phyloP scores from a whole-genome alignment of 2,329 filamentous ascomycete species.

The Aspergillus chevalieri region DNA sequence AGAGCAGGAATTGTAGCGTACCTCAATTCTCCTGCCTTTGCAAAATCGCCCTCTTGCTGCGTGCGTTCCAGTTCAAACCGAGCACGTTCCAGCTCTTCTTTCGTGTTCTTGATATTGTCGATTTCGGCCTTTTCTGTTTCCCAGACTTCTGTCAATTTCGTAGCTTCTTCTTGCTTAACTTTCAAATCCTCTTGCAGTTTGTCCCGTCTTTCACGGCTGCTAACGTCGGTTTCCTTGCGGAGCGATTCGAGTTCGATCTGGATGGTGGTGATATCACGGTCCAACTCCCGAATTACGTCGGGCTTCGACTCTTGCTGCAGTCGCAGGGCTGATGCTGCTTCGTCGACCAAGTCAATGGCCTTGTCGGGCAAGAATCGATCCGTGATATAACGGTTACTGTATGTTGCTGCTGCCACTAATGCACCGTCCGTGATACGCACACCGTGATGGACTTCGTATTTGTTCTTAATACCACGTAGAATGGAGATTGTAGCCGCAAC shows the following conservation, averaged over 20 bases:
- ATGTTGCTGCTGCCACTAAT: constrained; percentile 81
- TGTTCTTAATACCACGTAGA: constrained; percentile 90
- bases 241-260: constrained; percentile 95
- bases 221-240: constrained; percentile 86
- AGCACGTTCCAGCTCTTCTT: constrained; percentile 82
- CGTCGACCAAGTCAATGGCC: constrained; percentile 93
- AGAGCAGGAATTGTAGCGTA: constrained; percentile 81
- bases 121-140: constrained; percentile 83
- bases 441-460: constrained; percentile 95
- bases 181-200: constrained; percentile 75
- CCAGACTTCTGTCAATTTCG: constrained; percentile 74
- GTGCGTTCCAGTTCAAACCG: constrained; percentile 80
- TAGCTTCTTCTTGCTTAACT: constrained; percentile 68
- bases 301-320: constrained; percentile 96
- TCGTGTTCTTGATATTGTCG: constrained; percentile 76
- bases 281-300: constrained; percentile 84
- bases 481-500: constrained; percentile 94
- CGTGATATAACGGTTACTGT: constrained; percentile 93
- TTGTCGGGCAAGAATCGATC: constrained; percentile 95
- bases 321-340: constrained; percentile 83
- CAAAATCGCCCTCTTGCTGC: constrained; percentile 82
- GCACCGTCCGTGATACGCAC: constrained; percentile 90
- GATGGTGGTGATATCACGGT: constrained; percentile 93
- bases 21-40: constrained; percentile 78
- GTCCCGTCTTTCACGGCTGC: constrained; percentile 78